Evolutionary conservation across 768 basidiomycete species (phyloP).

Genomic region (Mycena polygramma): DNA sequence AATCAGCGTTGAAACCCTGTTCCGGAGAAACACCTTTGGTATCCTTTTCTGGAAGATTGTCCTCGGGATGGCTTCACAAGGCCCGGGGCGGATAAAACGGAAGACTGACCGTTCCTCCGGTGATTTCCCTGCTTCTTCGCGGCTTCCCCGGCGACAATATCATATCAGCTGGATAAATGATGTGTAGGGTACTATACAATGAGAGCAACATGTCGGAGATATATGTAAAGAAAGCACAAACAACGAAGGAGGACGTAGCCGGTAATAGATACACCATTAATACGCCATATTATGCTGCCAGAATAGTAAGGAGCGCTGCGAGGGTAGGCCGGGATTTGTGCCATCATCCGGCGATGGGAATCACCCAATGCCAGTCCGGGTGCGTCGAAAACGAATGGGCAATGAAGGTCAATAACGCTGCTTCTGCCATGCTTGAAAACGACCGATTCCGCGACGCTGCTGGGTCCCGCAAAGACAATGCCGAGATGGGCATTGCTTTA

Average conservation of each 20-base stretch:
- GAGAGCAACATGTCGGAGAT: slow-evolving; percentile 26
- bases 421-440: slow-evolving; percentile 5
- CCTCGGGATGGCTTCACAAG: not conserved
- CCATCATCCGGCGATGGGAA: slow-evolving; percentile 6
- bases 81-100: not conserved
- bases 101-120: not conserved
- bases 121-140: slow-evolving; percentile 7
- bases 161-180: slow-evolving; percentile 25
- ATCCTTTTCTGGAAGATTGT: slow-evolving; percentile 9
- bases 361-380: slow-evolving; percentile 23
- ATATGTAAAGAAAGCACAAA: slow-evolving; percentile 12
- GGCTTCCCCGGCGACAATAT: not conserved
- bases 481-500: slow-evolving; percentile 29
- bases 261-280: slow-evolving; percentile 29
- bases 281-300: slow-evolving; percentile 23
- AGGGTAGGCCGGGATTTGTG: slow-evolving; percentile 3
- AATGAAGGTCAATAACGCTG: slow-evolving; percentile 5
- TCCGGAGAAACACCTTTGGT: slow-evolving; percentile 26
- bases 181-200: slow-evolving; percentile 34
- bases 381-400: slow-evolving; percentile 25
- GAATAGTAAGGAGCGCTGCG: slow-evolving; percentile 8
- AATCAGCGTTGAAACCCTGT: not conserved
- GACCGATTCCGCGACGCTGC: slow-evolving; percentile 7
- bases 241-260: slow-evolving; percentile 14
- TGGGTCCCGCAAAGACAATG: slow-evolving; percentile 1